Evolutionary conservation across 2,329 filamentous ascomycete species (phyloP), one percentile per base, ranked within the genome.

Genomic region (Aspergillus luchuensis): DNA sequence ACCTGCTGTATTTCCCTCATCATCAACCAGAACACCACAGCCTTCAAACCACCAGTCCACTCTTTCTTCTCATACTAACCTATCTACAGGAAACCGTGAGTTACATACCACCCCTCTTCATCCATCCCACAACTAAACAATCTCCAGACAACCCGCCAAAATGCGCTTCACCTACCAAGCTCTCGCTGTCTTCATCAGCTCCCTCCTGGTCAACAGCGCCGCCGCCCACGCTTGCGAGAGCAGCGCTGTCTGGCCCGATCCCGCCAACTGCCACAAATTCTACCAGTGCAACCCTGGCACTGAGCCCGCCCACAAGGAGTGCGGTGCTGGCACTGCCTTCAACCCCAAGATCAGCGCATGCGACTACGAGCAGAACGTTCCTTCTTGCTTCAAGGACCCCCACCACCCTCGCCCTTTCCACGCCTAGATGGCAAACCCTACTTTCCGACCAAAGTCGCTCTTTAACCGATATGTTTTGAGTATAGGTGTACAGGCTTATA

Each of bases 141-240:
- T 30, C 25, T 21, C 10, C 45, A 28, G 49, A 38, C 17, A 36
- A 13, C 21, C 38, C 13, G 2, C 51, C 36, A 55, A 33, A 43
- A 55, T 55, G 52, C 52, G 21, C 23, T 43, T 55, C 52, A 41
- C 41, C 8, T 43, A 55, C 52, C 52, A 55, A 45, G 15, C 52
- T 8, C 52, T 55, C 1, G 15, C 25, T n/a, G 39, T 55, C 11
- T 33, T 55, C 38, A 15, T 55, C 39, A 43, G n/a, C 39, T n/a
- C 52, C 23, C 39, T 55, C 52, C 52, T 55, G 10, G 13, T 55
- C 21, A 43, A 55, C n/a, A 30, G 21, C 52, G 52, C 23, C 23
- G 38, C 8, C 8, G 52, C 52, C 15, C 38, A 28, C 10, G 7
- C 17, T 2, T 55, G 52, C 23, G 21, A 28, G 13, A 21, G 8